Conservation (phyloP, 257 asterid species). For the Henckelia pumila region DNA sequence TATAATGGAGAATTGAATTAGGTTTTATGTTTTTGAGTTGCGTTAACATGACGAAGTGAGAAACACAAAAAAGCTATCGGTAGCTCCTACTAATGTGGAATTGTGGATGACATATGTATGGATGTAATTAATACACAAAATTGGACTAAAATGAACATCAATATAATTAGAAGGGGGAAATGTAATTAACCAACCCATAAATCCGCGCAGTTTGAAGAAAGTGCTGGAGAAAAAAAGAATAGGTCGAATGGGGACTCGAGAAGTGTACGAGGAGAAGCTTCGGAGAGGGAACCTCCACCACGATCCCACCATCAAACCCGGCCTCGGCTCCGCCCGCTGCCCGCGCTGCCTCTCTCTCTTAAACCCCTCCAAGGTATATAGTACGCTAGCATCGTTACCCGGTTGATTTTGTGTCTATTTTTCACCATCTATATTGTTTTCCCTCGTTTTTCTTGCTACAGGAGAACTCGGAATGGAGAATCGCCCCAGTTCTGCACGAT, state of each 20-base stretch:
- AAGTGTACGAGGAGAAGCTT: slow-evolving; percentile 79
- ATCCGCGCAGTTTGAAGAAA: too few relatives aligned
- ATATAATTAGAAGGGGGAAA: too few relatives aligned
- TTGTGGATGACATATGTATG: too few relatives aligned
- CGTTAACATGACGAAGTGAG: too few relatives aligned
- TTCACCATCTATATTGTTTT: slow-evolving; percentile 10
- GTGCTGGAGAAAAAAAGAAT: slow-evolving; percentile 25
- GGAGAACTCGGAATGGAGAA: slow-evolving; percentile 60
- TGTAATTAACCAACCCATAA: too few relatives aligned
- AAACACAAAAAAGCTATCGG: too few relatives aligned
- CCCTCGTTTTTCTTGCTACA: slow-evolving; percentile 14
- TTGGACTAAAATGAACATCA: too few relatives aligned
- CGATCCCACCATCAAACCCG: slow-evolving; percentile 77
- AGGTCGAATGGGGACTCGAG: slow-evolving; percentile 66
- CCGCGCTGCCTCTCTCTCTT: slow-evolving; percentile 78
- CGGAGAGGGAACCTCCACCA: slow-evolving; percentile 61
- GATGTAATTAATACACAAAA: too few relatives aligned
- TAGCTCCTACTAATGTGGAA: too few relatives aligned
- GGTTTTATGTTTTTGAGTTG: too few relatives aligned
- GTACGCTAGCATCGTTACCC: not conserved
- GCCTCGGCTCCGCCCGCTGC: slow-evolving; percentile 78
- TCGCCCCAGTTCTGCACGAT: slow-evolving; percentile 62
- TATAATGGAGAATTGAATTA: too few relatives aligned
- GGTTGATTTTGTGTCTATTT: slow-evolving; percentile 31
- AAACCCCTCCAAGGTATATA: slow-evolving; percentile 38